Base-by-base conservation (phyloP, 257 asterid species). In the Penstemon newberryi region DNA sequence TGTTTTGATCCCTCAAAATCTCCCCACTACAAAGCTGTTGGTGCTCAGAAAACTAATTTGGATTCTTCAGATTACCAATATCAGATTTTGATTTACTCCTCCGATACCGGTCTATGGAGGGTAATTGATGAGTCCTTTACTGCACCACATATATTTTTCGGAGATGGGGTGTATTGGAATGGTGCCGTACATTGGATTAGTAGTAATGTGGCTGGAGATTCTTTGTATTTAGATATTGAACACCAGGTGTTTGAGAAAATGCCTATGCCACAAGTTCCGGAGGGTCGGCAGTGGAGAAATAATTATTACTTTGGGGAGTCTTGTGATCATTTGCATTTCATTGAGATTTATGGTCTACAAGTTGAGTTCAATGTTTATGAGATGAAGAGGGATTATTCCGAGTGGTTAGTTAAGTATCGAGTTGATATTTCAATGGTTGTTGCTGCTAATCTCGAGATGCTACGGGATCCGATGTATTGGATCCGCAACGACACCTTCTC, bases 311-410 rank as follows among this genome's bases (percentile, higher is more conserved):
- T 54, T 54, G 25, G 59, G 59, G 59, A 54, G 8, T 54, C 59
- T 54, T 54, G 38, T 54, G 59, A 54, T 25, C 7, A 25, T 54
- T 54, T 54, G 59, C 5, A 54, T 54, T 54, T n/a, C 59, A 9
- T 54, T 37, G 19, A 9, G 8, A 54, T 18, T n/a, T 54, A n/a
- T 33, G 19, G 60, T 54, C 60, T 15, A 33, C 0, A 4, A n/a
- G 8, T n/a, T 10, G 8, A n/a, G 60, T 54, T 54, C 19, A 18
- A 25, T 54, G 37, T 54, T 19, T 54, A 13, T 25, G 33, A 25
- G 33, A 25, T 25, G 33, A 25, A 25, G 33, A 25, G 33, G 33
- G 33, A 25, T 25, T 25, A 25, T 25, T 25, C 33, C 33, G 33
- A 25, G 2, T 25, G 33, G 33, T 25, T 25, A 1, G 33, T 25